Evolutionary conservation across 2,329 filamentous ascomycete species (phyloP), one percentile per base, ranked within the genome.

Genomic region (Ustulina deusta): DNA sequence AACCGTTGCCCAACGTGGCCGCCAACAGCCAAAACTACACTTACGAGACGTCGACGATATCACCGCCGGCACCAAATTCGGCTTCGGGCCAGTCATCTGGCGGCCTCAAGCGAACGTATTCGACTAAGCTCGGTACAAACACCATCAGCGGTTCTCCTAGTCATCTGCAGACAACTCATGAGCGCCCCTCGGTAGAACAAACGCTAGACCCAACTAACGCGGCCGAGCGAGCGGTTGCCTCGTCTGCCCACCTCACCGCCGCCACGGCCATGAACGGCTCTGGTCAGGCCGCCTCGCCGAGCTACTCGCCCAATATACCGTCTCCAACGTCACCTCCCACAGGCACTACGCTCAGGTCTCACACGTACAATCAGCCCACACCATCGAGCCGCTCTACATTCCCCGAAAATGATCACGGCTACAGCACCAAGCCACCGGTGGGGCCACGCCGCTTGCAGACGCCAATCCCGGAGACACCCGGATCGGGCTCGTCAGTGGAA

Each of bases 81-180:
- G 84, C 86, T 2, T 84, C 86, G 2, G 76, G 79, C 25, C 82
- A 86, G 70, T 82, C 85, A 25, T 83, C 85, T 42, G 81, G 82
- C 32, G 86, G 86, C 15, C 81, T 94, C 63, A 90, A 90, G 71
- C 85, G 92, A 69, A 90, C 92, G 65, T 93, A 92, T 75, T 91
- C 89, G 38, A 93, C 91, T 56, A 92, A 93, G 77, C 87, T 92
- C 49, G 90, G 90, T 49, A 84, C 87, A 51, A 89, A 89, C 25
- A 90, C 92, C n/a, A 94, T 93, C 80, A 93, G 88, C 74, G 86
- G 85, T 63, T 94, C 92, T 20, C 92, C 92, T 1, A 93, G 91
- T 46, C 89, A 91, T 75, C 81, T 90, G 62, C 91, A 91, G 78
- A 86, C 88, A 9, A 86, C 87, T 54, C 90, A 92, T 75, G 91